A percentile compares a stretch with the other conserved stretches of the same genome.
Evolutionary conservation across 352 stramenopile genomes (phyloP).

Genomic region (Phytophthora ohioensis): DNA sequence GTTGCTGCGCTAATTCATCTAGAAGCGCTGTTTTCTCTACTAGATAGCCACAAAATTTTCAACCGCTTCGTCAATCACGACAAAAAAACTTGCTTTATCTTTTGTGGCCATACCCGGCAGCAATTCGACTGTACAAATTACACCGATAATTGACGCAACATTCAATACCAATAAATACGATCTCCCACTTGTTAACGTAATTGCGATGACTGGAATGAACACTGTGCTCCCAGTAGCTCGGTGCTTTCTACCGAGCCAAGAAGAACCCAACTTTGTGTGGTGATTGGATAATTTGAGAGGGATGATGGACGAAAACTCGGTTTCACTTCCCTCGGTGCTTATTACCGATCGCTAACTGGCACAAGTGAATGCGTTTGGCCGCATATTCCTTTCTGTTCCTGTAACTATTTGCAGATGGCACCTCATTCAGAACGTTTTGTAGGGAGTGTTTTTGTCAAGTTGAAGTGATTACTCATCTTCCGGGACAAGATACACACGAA

Average conservation of each 20-base stretch:
- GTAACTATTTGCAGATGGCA: not conserved
- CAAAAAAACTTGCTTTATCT: not conserved
- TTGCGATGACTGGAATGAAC: not conserved
- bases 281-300: not conserved
- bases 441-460: not conserved
- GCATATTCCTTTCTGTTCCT: not conserved
- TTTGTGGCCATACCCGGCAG: not conserved
- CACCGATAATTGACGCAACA: not conserved
- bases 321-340: not conserved
- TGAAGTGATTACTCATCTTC: not conserved
- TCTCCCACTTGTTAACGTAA: not conserved
- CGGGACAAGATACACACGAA: not conserved
- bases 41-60: not conserved
- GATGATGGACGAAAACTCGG: no score
- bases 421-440: not conserved
- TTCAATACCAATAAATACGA: constrained; percentile 8
- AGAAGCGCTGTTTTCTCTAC: not conserved
- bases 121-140: not conserved
- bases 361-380: not conserved
- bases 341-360: not conserved
- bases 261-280: not conserved
- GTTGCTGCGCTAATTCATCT: not conserved
- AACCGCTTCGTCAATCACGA: not conserved
- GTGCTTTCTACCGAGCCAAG: not conserved
- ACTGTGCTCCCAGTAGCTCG: not conserved